Percentiles rank a stretch among this genome's conserved stretches.
These are phyloP conservation scores for Eutypella sp. DNA, from an alignment of 2,329 filamentous ascomycete genomes.

Conservation along the genomic window DNA sequence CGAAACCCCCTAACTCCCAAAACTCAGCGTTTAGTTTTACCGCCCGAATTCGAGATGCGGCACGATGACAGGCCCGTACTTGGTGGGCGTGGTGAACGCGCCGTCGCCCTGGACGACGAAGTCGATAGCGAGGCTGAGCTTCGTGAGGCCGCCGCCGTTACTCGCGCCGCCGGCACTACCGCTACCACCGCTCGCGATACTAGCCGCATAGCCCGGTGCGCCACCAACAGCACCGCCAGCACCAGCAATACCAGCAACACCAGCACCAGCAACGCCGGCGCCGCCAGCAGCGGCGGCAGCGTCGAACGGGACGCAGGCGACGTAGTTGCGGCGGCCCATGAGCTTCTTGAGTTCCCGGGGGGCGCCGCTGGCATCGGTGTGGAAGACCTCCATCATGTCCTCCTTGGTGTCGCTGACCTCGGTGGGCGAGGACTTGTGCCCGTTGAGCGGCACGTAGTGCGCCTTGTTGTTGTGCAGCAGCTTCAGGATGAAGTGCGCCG, in stretches of 20 bases:
- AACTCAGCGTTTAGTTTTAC: slow-evolving; percentile 27
- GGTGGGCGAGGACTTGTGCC: slow-evolving; percentile 64
- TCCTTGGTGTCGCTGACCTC: slow-evolving; percentile 89
- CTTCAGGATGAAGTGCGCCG: slow-evolving; percentile 80
- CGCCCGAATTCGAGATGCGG: slow-evolving; percentile 76
- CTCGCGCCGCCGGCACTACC: slow-evolving; percentile 26
- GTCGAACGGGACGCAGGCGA: slow-evolving; percentile 90
- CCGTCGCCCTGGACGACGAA: slow-evolving; percentile 96
- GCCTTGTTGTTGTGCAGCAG: slow-evolving; percentile 93
- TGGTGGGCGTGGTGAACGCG: slow-evolving; percentile 74
- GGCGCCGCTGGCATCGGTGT: slow-evolving; percentile 82
- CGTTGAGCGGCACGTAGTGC: slow-evolving; percentile 86
- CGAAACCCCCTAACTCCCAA: neutral
- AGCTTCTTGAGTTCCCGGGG: slow-evolving; percentile 81
- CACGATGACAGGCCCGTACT: slow-evolving; percentile 95
- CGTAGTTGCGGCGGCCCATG: slow-evolving; percentile 90
- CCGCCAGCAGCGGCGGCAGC: slow-evolving; percentile 81
- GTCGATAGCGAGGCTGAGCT: slow-evolving; percentile 85
- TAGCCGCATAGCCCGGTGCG: slow-evolving; percentile 56
- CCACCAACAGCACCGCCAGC: slow-evolving; percentile 81
- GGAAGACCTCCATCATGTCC: slow-evolving; percentile 99
- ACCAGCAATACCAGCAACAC: slow-evolving; percentile 43
- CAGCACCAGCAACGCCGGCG: slow-evolving; percentile 56
- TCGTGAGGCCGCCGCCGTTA: slow-evolving; percentile 46
- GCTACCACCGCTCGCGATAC: slow-evolving; percentile 15